Percentiles rank a stretch among this genome's conserved stretches.
Evolutionary conservation across 306 rosid genomes (phyloP).

Genomic region (Oxytropis ochrocephala): DNA sequence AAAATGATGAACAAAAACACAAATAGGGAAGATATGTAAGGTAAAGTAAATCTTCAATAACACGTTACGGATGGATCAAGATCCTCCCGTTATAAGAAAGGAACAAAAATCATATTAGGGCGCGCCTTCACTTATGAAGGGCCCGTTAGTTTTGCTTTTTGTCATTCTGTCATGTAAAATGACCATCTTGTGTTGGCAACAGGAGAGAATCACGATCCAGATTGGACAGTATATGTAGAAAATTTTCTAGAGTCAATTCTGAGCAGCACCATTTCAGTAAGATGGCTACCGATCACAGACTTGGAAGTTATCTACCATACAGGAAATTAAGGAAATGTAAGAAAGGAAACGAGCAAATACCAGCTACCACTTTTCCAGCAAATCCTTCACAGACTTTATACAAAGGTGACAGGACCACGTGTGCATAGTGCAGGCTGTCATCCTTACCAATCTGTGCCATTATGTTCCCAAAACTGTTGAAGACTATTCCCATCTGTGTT

Average conservation of each 20-base stretch:
- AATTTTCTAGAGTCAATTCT: background rate
- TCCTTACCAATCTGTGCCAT: slow-evolving; percentile 49
- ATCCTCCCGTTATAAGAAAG: background rate
- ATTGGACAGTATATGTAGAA: background rate
- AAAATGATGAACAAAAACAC: background rate
- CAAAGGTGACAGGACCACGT: slow-evolving; percentile 55
- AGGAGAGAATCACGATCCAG: background rate
- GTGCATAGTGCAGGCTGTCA: slow-evolving; percentile 51
- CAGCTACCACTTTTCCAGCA: slow-evolving; percentile 65
- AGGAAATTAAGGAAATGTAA: background rate
- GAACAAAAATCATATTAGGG: background rate
- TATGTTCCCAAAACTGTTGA: slow-evolving; percentile 48
- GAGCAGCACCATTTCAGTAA: background rate
- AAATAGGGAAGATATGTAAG: background rate
- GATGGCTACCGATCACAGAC: background rate
- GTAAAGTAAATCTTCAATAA: background rate
- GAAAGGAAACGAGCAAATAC: slow-evolving; percentile 25
- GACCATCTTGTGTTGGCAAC: background rate
- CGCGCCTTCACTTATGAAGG: background rate
- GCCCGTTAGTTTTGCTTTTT: background rate
- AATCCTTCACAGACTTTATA: slow-evolving; percentile 81
- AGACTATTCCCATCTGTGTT: slow-evolving; percentile 71
- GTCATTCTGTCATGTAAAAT: background rate
- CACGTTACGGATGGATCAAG: background rate
- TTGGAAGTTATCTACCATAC: background rate